Evolutionary conservation across 2,329 filamentous ascomycete species (phyloP).

Genomic region (Aaosphaeria pasadenensis): DNA sequence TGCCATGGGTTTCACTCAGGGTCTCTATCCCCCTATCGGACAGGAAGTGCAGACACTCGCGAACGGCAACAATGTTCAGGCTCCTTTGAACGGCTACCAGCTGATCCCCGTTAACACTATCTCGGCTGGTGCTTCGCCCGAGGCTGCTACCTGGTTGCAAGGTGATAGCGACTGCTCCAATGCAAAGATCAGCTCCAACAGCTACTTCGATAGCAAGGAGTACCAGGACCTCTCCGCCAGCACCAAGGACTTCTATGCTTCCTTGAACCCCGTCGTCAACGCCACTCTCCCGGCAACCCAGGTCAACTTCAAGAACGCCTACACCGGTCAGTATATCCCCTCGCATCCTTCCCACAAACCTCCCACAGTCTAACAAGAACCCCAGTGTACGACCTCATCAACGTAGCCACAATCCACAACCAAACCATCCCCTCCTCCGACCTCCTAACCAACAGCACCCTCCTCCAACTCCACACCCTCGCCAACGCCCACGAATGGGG

Average conservation of each 20-base stretch:
- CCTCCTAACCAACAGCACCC: constrained; percentile 58
- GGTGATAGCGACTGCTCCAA: constrained; percentile 55
- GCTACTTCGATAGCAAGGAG: constrained; percentile 52
- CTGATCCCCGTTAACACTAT: constrained; percentile 71
- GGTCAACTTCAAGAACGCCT: constrained; percentile 61
- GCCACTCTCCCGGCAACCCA: constrained; percentile 47
- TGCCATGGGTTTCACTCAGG: constrained; percentile 77
- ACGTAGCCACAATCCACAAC: constrained; percentile 63
- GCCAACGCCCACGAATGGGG: constrained; percentile 80
- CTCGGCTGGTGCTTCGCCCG: constrained; percentile 56
- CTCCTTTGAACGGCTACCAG: constrained; percentile 78
- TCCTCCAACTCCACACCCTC: constrained; percentile 66
- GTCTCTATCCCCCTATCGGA: constrained; percentile 77
- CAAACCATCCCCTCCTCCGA: constrained; percentile 54
- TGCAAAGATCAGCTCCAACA: constrained; percentile 56
- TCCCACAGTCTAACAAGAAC: not conserved
- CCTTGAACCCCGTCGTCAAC: constrained; percentile 52
- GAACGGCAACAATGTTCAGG: constrained; percentile 64
- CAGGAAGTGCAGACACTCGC: constrained; percentile 58
- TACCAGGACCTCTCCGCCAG: constrained; percentile 48
- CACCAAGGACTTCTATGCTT: constrained; percentile 54
- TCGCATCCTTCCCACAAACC: not conserved
- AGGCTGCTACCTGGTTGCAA: constrained; percentile 58
- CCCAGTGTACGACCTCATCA: constrained; percentile 58
- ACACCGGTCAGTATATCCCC: constrained; percentile 53